Conservation (phyloP, 2,329 filamentous ascomycete species). For the Hymenoscyphus fructigenus region DNA sequence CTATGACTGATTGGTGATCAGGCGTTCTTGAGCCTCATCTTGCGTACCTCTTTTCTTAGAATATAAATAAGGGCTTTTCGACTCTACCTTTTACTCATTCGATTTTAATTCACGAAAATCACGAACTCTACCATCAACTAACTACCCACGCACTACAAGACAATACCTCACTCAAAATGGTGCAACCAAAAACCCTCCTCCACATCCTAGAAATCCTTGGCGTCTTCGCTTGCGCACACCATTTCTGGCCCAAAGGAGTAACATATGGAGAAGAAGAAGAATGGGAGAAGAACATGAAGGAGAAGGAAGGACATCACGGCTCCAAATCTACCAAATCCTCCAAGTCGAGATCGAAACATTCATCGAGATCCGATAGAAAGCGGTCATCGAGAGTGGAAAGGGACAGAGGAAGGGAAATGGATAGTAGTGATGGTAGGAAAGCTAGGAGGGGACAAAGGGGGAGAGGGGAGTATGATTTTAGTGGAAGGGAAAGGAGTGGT, state of each 20-base stretch:
- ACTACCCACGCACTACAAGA: background rate
- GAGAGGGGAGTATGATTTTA: background rate
- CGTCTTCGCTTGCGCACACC: conserved; percentile 28
- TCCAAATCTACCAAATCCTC: too few relatives aligned
- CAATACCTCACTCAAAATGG: conserved; percentile 17
- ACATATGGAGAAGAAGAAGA: conserved; percentile 30
- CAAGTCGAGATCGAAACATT: too few relatives aligned
- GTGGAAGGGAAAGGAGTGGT: background rate
- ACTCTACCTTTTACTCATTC: too few relatives aligned
- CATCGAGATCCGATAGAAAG: background rate
- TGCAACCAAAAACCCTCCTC: conserved; percentile 21
- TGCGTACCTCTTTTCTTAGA: background rate
- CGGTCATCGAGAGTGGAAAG: background rate
- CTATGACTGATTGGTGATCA: background rate
- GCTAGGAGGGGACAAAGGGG: background rate
- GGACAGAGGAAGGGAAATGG: background rate
- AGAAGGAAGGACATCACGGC: background rate
- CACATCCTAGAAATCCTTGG: conserved; percentile 28
- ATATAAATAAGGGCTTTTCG: background rate
- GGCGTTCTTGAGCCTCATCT: background rate
- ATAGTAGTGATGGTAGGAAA: background rate
- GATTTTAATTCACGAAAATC: too few relatives aligned
- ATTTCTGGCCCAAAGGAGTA: conserved; percentile 33
- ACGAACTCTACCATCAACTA: background rate
- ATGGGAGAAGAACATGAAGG: conserved; percentile 24